Evolutionary conservation across 179 eudicot genomes (phyloP).

Genomic region (Beta corolliflora): DNA sequence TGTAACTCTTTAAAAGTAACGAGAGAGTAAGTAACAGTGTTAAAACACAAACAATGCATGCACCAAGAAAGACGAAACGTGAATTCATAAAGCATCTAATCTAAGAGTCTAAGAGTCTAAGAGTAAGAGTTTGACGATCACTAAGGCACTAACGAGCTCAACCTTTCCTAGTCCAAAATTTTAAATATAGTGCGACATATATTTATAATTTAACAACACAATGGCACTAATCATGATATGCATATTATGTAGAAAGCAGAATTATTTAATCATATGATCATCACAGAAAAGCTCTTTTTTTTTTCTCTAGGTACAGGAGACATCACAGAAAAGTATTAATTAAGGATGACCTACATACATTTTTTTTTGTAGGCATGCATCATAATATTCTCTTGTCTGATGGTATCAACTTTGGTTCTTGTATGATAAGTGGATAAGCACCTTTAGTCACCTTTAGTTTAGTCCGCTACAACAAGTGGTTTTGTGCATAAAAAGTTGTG

Average conservation of each 20-base stretch:
- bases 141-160: no score
- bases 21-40: no score
- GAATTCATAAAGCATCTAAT: neutral
- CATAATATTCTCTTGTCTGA: neutral
- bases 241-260: neutral
- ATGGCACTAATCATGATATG: neutral
- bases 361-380: neutral
- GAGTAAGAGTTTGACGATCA: no score
- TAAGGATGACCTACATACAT: neutral
- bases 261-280: neutral
- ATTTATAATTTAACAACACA: neutral
- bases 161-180: no score
- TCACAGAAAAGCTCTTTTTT: neutral
- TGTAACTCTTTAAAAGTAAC: no score
- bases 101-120: no score
- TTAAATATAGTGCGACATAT: neutral
- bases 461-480: slow-evolving; percentile 14
- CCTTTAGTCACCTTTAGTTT: slow-evolving; percentile 24
- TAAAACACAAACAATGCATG: no score
- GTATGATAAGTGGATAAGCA: slow-evolving; percentile 9
- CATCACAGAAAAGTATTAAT: neutral
- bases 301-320: no score
- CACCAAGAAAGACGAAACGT: neutral
- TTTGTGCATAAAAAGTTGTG: slow-evolving; percentile 30
- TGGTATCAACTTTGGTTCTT: neutral